A percentile compares a stretch with the other conserved stretches of the same genome.
Conservation (phyloP, 179 eudicot species). For the Corrigiola litoralis region DNA sequence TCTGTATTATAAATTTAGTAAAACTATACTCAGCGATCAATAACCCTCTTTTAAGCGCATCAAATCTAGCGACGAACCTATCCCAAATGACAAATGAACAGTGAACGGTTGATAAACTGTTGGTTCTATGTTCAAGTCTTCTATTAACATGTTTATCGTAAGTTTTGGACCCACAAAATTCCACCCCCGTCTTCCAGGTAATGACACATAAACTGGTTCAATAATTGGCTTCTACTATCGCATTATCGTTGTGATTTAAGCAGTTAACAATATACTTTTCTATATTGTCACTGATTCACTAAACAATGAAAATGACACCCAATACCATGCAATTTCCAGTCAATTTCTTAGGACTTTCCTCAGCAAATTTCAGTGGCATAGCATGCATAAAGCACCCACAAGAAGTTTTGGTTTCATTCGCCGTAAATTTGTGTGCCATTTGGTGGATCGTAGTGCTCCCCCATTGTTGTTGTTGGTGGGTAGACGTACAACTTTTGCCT, state of each 20-base stretch:
- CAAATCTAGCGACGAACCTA: too few species aligned
- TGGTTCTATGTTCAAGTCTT: too few species aligned
- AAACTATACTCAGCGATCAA: too few species aligned
- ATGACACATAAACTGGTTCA: background rate
- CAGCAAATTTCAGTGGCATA: constrained; percentile 6
- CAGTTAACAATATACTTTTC: background rate
- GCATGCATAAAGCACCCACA: background rate
- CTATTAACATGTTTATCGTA: too few species aligned
- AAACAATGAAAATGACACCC: constrained; percentile 6
- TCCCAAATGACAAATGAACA: too few species aligned
- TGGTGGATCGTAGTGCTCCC: background rate
- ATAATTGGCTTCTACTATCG: background rate
- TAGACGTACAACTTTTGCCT: background rate
- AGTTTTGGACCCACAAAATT: too few species aligned
- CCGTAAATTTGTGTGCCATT: background rate
- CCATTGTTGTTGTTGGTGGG: constrained; percentile 5
- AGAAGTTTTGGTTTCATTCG: background rate
- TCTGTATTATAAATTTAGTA: too few species aligned
- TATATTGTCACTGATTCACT: background rate
- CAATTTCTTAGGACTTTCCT: constrained; percentile 4
- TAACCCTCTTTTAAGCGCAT: too few species aligned
- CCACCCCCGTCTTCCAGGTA: too few species aligned
- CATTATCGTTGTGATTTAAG: background rate
- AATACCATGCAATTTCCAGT: constrained; percentile 12
- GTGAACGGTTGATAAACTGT: too few species aligned